These are phyloP conservation scores for Cenchrus purpureus DNA, from an alignment of 176 grass and related monocot genomes.

Conservation along the genomic window DNA sequence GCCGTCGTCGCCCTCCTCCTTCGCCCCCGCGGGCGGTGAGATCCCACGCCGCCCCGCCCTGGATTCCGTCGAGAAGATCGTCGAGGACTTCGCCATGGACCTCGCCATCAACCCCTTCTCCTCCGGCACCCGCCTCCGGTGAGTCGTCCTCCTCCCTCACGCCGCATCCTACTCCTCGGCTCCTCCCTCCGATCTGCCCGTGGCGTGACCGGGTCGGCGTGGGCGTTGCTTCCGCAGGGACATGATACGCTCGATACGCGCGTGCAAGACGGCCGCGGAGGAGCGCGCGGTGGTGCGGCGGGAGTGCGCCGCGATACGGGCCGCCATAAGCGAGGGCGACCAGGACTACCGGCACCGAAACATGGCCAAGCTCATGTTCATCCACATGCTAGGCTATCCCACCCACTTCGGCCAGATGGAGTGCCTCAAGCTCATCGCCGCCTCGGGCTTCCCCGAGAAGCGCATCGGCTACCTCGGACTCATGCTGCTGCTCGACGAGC, in stretches of 20 bases:
- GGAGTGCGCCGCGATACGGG: slow-evolving; percentile 97
- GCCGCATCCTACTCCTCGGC: not conserved
- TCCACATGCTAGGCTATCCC: slow-evolving; percentile 99
- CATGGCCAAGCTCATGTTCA: slow-evolving; percentile 99
- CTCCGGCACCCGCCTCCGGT: slow-evolving; percentile 94
- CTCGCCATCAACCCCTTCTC: slow-evolving; percentile 98
- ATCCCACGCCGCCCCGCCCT: slow-evolving; percentile 14
- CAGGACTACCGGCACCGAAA: slow-evolving; percentile 96
- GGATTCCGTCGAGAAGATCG: slow-evolving; percentile 53
- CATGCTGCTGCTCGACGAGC: slow-evolving; percentile 97
- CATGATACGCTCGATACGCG: slow-evolving; percentile 96
- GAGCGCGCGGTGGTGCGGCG: slow-evolving; percentile 96
- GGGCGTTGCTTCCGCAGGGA: slow-evolving; percentile 55
- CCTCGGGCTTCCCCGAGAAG: slow-evolving; percentile 94
- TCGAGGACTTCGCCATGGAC: slow-evolving; percentile 61
- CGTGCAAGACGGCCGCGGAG: slow-evolving; percentile 98
- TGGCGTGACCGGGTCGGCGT: not conserved
- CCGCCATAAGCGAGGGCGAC: slow-evolving; percentile 93
- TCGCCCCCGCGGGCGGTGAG: slow-evolving; percentile 35
- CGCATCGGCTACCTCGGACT: slow-evolving; percentile 98
- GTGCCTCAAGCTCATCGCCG: slow-evolving; percentile 98
- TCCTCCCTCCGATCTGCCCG: slow-evolving; percentile 28
- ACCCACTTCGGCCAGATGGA: slow-evolving; percentile 99
- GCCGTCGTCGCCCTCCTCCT: slow-evolving; percentile 40
- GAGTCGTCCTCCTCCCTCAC: slow-evolving; percentile 20